Evolutionary conservation across 345 rosid genomes (phyloP).

Genomic region (Eucalyptus regnans): DNA sequence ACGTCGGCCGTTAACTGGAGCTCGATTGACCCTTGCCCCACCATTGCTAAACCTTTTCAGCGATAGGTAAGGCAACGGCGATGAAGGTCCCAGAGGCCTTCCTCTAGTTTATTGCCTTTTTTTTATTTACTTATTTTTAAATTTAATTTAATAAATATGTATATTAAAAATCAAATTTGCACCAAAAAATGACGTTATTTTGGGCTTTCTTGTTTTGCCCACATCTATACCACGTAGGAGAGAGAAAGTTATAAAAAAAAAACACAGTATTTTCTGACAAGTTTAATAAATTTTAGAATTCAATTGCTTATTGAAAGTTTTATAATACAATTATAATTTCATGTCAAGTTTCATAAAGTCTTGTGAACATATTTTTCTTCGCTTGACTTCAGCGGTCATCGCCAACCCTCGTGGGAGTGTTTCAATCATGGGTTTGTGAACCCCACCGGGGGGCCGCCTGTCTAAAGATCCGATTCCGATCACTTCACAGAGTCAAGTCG

Average conservation of each 20-base stretch:
- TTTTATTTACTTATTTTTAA: too few relatives aligned
- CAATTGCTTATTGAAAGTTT: rapidly evolving
- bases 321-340: too few relatives aligned
- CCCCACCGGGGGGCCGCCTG: not conserved
- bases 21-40: rapidly evolving
- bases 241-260: too few relatives aligned
- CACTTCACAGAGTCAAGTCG: not conserved
- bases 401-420: not conserved
- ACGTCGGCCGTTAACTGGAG: rapidly evolving
- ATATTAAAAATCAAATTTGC: too few relatives aligned
- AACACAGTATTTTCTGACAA: rapidly evolving
- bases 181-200: rapidly evolving
- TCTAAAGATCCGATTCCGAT: not conserved
- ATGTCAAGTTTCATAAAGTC: too few relatives aligned
- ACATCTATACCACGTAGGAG: not conserved
- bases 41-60: too few relatives aligned
- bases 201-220: not conserved
- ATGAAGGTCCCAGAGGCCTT: not conserved
- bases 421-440: not conserved
- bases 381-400: not conserved
- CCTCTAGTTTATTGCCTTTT: not conserved
- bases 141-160: too few relatives aligned
- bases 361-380: not conserved
- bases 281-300: too few relatives aligned
- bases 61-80: too few relatives aligned